A percentile compares a stretch with the other conserved stretches of the same genome.
Evolutionary conservation across 2,329 filamentous ascomycete genomes (phyloP).

Genomic region (Colletotrichum gloeosporioides): DNA sequence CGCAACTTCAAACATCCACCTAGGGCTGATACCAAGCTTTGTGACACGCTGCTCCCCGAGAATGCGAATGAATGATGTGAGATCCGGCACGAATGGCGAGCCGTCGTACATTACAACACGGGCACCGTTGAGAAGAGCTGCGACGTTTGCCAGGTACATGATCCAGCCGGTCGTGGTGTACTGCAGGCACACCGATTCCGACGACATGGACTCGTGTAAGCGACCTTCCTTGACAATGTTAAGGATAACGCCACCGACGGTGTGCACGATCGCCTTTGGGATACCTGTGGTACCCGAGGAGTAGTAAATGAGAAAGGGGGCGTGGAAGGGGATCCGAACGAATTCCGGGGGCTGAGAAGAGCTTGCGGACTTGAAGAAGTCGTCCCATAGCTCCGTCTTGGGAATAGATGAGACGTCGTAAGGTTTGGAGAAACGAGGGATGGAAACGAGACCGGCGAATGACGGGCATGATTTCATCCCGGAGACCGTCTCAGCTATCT

Average conservation of each 20-base stretch:
- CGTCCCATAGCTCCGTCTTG: slow-evolving; percentile 46
- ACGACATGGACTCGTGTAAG: slow-evolving; percentile 49
- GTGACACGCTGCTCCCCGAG: slow-evolving; percentile 70
- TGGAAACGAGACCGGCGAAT: slow-evolving; percentile 68
- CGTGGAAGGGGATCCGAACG: slow-evolving; percentile 69
- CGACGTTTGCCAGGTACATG: slow-evolving; percentile 76
- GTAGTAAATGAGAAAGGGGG: slow-evolving; percentile 81
- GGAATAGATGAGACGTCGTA: slow-evolving; percentile 63
- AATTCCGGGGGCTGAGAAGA: slow-evolving; percentile 50
- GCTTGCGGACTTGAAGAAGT: slow-evolving; percentile 45
- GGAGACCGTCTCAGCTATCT: slow-evolving; percentile 70
- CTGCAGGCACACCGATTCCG: slow-evolving; percentile 52
- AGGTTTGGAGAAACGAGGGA: slow-evolving; percentile 68
- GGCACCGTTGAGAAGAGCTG: slow-evolving; percentile 63
- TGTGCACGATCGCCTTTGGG: slow-evolving; percentile 87
- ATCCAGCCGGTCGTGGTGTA: slow-evolving; percentile 83
- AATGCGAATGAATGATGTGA: slow-evolving; percentile 66
- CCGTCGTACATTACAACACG: slow-evolving; percentile 80
- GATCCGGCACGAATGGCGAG: slow-evolving; percentile 76
- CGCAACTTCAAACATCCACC: slow-evolving; percentile 77
- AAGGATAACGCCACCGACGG: slow-evolving; percentile 68
- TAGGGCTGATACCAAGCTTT: slow-evolving; percentile 75
- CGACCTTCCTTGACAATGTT: slow-evolving; percentile 62
- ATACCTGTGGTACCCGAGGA: slow-evolving; percentile 82
- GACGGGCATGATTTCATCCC: slow-evolving; percentile 66